phyloP scores from a whole-genome alignment of 2,329 filamentous ascomycete species.

The Fusarium gaditjirri region DNA sequence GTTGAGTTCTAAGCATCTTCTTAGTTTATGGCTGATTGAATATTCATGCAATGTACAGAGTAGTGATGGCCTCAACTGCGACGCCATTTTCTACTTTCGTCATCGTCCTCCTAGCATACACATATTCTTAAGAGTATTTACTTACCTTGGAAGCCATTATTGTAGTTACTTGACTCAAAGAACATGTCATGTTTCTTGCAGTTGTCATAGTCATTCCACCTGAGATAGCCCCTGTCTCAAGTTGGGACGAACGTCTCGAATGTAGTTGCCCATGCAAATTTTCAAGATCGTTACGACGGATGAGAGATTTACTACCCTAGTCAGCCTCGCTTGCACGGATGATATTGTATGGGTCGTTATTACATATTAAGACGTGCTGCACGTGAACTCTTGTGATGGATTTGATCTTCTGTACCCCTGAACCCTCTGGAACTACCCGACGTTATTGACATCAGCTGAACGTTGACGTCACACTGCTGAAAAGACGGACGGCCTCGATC shows the following conservation, averaged over 20 bases:
- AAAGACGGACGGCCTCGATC: neutral
- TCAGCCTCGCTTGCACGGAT: neutral
- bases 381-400: neutral
- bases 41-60: slow-evolving; percentile 1
- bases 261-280: slow-evolving; percentile 18
- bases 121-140: slow-evolving; percentile 29
- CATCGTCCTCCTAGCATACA: slow-evolving; percentile 1
- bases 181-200: neutral
- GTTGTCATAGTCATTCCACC: slow-evolving; percentile 20
- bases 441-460: neutral
- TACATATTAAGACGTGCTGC: neutral
- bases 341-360: neutral
- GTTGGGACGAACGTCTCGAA: slow-evolving; percentile 34
- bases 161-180: neutral
- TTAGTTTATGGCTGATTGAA: neutral
- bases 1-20: neutral
- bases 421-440: neutral
- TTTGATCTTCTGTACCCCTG: neutral
- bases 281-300: slow-evolving; percentile 2
- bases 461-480: slow-evolving; percentile 27
- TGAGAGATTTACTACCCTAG: neutral
- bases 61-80: slow-evolving; percentile 18
- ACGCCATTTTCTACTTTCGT: slow-evolving; percentile 5
- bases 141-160: neutral
- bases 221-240: slow-evolving; percentile 32